These are phyloP conservation scores for Asterophora parasitica DNA, from an alignment of 768 basidiomycete species.

Conservation along the genomic window DNA sequence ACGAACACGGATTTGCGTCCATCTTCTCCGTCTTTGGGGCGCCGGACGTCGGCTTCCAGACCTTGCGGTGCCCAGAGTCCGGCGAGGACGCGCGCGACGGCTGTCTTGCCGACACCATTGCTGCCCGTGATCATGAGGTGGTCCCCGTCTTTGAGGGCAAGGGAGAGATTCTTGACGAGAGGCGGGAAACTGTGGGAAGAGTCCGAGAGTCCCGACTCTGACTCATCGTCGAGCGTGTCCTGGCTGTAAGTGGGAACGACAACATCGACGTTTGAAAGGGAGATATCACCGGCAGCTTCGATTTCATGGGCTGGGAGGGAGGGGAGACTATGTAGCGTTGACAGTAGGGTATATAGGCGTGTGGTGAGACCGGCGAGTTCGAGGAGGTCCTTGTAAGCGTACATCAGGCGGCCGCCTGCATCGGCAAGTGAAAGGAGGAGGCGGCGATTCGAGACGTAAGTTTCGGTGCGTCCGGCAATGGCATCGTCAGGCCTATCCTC, in stretches of 20 bases:
- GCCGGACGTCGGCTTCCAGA: conserved; percentile 24
- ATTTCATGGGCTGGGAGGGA: conserved; percentile 38
- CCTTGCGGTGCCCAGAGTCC: conserved; percentile 77
- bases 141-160: conserved; percentile 65
- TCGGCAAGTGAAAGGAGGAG: conserved; percentile 93
- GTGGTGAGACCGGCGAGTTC: conserved; percentile 94
- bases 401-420: conserved; percentile 94
- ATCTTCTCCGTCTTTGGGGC: conserved; percentile 29
- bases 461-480: conserved; percentile 44
- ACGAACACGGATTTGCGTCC: conserved; percentile 64
- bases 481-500: conserved; percentile 29
- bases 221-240: conserved; percentile 4
- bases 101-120: conserved; percentile 90
- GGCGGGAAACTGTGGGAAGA: conserved; percentile 29
- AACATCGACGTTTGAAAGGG: conserved; percentile 66
- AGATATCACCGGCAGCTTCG: conserved; percentile 43
- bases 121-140: conserved; percentile 93
- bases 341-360: conserved; percentile 82
- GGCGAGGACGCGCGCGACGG: conserved; percentile 83
- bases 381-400: conserved; percentile 91
- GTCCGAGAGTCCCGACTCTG: not conserved
- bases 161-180: conserved; percentile 65
- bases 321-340: conserved; percentile 75
- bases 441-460: conserved; percentile 91
- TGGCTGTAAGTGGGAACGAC: conserved; percentile 43